Evolutionary conservation across 2,329 filamentous ascomycete genomes (phyloP).

Genomic region (Alternaria sp.): DNA sequence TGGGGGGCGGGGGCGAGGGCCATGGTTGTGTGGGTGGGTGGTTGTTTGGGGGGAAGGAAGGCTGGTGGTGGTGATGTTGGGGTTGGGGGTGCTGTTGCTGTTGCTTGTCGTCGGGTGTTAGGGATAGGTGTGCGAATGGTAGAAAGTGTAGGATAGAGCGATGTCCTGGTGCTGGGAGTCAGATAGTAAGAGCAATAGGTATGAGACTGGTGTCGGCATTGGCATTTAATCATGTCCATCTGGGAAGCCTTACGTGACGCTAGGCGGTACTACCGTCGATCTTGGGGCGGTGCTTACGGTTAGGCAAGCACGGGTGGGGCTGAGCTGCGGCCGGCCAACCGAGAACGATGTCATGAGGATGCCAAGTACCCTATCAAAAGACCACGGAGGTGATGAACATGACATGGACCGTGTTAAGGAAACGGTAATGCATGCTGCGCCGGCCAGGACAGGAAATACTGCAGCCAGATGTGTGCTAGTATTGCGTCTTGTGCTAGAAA

Average conservation of each 20-base stretch:
- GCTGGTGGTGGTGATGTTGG: not conserved
- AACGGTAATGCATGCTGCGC: not conserved
- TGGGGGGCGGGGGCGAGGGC: conserved; percentile 21
- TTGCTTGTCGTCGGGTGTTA: not conserved
- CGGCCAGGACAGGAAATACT: not conserved
- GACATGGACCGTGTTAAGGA: not conserved
- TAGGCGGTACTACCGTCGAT: not conserved
- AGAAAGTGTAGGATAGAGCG: not conserved
- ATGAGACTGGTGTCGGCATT: not conserved
- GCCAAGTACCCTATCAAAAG: not conserved
- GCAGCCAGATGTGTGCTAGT: not conserved
- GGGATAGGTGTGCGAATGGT: not conserved
- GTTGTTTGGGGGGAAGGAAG: not conserved
- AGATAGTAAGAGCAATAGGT: not conserved
- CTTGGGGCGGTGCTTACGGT: conserved; percentile 3
- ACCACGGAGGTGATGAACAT: not conserved
- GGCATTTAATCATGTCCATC: not conserved
- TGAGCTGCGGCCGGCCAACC: not conserved
- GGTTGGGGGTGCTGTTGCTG: not conserved
- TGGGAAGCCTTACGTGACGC: conserved; percentile 1
- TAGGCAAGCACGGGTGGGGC: conserved; percentile 1
- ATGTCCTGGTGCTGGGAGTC: not conserved
- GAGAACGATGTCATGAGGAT: not conserved
- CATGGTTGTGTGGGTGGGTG: conserved; percentile 13
- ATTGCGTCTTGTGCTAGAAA: not conserved